Conservation (phyloP, 805 yeast genomes). For the Kazachstania taianensis region DNA sequence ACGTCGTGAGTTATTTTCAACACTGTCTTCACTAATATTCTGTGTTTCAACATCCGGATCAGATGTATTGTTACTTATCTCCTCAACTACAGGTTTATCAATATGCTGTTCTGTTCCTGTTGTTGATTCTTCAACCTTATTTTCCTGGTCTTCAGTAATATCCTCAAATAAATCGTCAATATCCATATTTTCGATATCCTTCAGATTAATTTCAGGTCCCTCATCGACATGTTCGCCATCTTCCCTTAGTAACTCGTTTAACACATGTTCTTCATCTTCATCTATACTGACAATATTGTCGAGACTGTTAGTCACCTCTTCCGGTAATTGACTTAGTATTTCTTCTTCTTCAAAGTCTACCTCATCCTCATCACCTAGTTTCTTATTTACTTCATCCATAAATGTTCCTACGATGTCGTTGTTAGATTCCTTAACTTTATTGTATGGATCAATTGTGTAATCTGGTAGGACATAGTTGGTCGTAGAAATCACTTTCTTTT, state of each 20-base stretch:
- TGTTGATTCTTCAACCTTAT: too few relatives aligned
- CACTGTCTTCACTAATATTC: too few relatives aligned
- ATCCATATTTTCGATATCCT: not conserved
- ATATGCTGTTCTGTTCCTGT: too few relatives aligned
- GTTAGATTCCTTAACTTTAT: not conserved
- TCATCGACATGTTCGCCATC: not conserved
- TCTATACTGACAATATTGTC: not conserved
- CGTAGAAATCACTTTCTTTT: not conserved
- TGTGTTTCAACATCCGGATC: too few relatives aligned
- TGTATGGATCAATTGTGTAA: constrained; percentile 1
- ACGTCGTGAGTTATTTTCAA: too few relatives aligned
- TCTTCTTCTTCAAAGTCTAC: not conserved
- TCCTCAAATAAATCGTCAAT: not conserved
- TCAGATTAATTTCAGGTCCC: not conserved
- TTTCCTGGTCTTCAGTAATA: not conserved
- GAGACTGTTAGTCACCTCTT: not conserved
- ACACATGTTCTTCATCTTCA: not conserved
- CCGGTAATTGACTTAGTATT: not conserved
- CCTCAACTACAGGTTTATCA: too few relatives aligned
- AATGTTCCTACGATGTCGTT: constrained; percentile 3
- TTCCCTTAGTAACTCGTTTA: not conserved
- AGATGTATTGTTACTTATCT: too few relatives aligned
- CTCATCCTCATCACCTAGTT: constrained; percentile 1
- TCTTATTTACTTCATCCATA: not conserved
- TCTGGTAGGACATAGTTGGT: constrained; percentile 2